Percentiles rank a stretch among this genome's conserved stretches.
phyloP scores from a whole-genome alignment of 1,139 yeast species.

The Saccharomyces hybrid region DNA sequence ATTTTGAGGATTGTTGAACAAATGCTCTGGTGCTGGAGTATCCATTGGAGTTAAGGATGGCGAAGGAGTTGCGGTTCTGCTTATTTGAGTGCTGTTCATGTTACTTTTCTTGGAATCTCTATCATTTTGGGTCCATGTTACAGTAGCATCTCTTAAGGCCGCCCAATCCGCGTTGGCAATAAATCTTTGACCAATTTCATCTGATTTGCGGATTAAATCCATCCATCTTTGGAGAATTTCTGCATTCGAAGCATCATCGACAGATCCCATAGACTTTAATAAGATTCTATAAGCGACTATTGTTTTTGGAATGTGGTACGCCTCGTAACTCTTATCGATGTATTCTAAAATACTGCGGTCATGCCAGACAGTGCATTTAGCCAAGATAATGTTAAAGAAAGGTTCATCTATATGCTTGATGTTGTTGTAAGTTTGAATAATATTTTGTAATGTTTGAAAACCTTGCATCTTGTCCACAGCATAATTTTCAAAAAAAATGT shows the following conservation, averaged over 20 bases:
- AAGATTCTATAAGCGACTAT: conserved; percentile 71
- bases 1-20: conserved; percentile 11
- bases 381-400: conserved; percentile 68
- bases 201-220: conserved; percentile 47
- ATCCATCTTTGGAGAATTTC: conserved; percentile 59
- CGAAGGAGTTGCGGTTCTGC: conserved; percentile 7
- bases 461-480: conserved; percentile 52
- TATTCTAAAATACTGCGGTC: conserved; percentile 58
- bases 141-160: conserved; percentile 72
- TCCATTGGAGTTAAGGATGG: conserved; percentile 9
- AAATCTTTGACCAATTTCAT: conserved; percentile 46
- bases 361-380: conserved; percentile 63
- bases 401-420: conserved; percentile 62
- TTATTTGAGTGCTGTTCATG: conserved; percentile 10
- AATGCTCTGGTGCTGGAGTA: background rate
- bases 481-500: conserved; percentile 55
- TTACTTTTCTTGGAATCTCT: conserved; percentile 13
- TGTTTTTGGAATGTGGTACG: conserved; percentile 53
- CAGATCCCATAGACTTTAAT: conserved; percentile 65
- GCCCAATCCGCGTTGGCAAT: conserved; percentile 87
- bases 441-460: conserved; percentile 46
- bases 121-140: conserved; percentile 36
- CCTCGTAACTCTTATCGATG: conserved; percentile 53
- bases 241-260: conserved; percentile 44
- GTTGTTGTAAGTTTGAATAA: conserved; percentile 51